Percentiles rank a stretch among this genome's conserved stretches.
phyloP scores from a whole-genome alignment of 2,329 filamentous ascomycete species.

The Colletotrichum sp. region DNA sequence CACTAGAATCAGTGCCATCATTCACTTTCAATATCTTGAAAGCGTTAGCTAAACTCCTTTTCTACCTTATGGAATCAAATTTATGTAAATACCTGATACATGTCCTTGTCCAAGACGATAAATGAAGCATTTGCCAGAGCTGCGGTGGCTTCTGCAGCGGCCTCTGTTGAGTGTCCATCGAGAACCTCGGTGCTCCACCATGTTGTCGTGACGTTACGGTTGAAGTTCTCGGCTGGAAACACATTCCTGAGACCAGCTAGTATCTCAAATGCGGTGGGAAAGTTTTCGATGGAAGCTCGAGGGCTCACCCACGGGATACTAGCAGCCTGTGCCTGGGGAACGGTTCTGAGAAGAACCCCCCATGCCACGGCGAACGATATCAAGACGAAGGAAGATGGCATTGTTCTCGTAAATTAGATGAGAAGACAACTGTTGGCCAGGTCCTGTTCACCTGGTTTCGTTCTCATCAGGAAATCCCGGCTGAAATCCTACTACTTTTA shows the following conservation, averaged over 20 bases:
- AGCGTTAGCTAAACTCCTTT: not conserved
- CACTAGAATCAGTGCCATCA: not conserved
- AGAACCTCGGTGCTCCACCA: conserved; percentile 19
- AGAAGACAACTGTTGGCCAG: not conserved
- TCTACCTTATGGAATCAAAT: not conserved
- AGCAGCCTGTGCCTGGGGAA: not conserved
- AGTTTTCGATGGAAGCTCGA: not conserved
- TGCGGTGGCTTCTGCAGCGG: not conserved
- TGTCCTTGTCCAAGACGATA: not conserved
- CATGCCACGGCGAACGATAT: no score
- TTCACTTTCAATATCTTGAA: fast-evolving
- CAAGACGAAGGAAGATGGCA: not conserved
- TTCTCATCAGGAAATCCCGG: not conserved
- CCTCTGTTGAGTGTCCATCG: not conserved
- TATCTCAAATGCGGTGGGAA: not conserved
- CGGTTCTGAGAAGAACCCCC: not conserved
- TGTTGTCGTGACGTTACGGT: conserved; percentile 16
- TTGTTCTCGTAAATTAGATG: not conserved
- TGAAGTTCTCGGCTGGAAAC: conserved; percentile 19
- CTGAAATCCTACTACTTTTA: not conserved
- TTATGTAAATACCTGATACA: not conserved
- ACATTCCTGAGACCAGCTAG: not conserved
- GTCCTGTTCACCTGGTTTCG: not conserved
- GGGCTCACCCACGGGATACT: not conserved
- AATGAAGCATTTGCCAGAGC: not conserved